These are phyloP conservation scores for Stylonectria norvegica DNA, from an alignment of 2,329 filamentous ascomycete genomes.

Conservation along the genomic window DNA sequence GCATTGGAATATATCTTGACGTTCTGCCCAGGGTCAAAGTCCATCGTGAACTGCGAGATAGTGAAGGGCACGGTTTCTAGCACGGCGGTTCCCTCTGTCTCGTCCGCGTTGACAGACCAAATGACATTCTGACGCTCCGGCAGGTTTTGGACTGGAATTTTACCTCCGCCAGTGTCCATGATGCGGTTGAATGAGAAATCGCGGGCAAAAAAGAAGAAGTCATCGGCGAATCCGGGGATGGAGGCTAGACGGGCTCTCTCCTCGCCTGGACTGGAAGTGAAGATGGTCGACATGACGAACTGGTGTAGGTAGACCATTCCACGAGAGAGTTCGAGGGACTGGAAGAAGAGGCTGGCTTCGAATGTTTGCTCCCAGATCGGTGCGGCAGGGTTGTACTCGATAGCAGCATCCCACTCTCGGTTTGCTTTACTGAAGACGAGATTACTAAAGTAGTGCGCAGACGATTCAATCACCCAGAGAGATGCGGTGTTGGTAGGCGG, in stretches of 20 bases:
- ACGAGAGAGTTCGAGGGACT: constrained; percentile 3
- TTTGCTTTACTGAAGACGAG: constrained; percentile 6
- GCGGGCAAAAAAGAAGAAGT: constrained; percentile 5
- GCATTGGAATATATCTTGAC: constrained; percentile 3
- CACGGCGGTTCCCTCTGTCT: constrained; percentile 4
- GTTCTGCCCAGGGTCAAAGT: constrained; percentile 4
- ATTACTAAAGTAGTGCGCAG: constrained; percentile 6
- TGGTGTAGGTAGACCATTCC: constrained; percentile 6
- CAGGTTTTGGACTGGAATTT: not conserved
- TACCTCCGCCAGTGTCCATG: constrained; percentile 1
- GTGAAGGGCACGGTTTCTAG: constrained; percentile 3
- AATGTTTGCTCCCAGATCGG: constrained; percentile 5
- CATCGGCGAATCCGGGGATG: constrained; percentile 1
- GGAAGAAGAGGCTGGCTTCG: constrained; percentile 3
- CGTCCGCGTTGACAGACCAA: constrained; percentile 6
- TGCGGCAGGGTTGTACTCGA: not conserved
- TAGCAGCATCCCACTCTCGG: not conserved
- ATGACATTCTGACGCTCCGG: not conserved
- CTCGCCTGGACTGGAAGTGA: not conserved
- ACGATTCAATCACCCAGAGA: constrained; percentile 5
- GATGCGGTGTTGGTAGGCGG: not conserved
- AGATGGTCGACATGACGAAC: constrained; percentile 5
- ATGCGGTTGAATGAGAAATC: constrained; percentile 6
- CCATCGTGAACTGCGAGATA: constrained; percentile 1
- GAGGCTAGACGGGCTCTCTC: constrained; percentile 3